Base-by-base conservation (phyloP, 2,329 filamentous ascomycete species). In the Moelleriella libera region DNA sequence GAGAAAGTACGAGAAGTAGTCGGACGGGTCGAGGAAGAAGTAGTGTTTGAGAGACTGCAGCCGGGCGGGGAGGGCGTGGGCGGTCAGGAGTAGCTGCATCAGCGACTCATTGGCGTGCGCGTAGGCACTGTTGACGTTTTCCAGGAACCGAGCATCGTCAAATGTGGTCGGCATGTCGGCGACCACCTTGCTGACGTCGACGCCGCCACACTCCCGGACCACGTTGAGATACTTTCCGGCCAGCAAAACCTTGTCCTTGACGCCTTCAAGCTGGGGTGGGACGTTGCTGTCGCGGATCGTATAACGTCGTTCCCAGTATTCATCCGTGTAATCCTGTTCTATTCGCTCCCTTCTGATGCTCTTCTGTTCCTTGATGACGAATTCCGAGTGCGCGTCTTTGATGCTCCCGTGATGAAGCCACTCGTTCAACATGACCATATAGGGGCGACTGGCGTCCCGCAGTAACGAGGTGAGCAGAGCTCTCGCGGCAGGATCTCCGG, bases 151-250 rank as follows among this genome's bases (percentile, higher is more conserved):
- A 48, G 73, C 82, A 63, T 98, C 92, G 62, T 96, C 89, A 59
- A 98, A 95, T 5, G 87, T 92, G 44, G 79, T 79, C 1, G 92
- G 92, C n/a, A 94, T 84, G 57, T 96, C 87, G 57, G 82, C 78
- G 40, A 89, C 85, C 51, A 83, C 84, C 62, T 92, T 87, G 70
- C 85, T 92, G 48, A 95, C 82, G 64, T 97, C 89, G 43, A 97
- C 88, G 43, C 92, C 92, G 49, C 92, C 92, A 58, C 92, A 98
- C 66, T 98, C 92, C 51, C 92, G 80, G 14, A 98, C 92, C 4
- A 98, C 92, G 55, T 98, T 98, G 46, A 98, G 78, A 60, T 98
- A 98, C 63, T 98, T 98, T 40, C 92, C 92, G 14, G 92, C 92
- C 34, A 98, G 74, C 2, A 98, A 72, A 1, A 97, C 90, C 64